Evolutionary conservation across 345 rosid genomes (phyloP), one percentile per base, ranked within the genome.

Genomic region (Boechera divaricarpa): DNA sequence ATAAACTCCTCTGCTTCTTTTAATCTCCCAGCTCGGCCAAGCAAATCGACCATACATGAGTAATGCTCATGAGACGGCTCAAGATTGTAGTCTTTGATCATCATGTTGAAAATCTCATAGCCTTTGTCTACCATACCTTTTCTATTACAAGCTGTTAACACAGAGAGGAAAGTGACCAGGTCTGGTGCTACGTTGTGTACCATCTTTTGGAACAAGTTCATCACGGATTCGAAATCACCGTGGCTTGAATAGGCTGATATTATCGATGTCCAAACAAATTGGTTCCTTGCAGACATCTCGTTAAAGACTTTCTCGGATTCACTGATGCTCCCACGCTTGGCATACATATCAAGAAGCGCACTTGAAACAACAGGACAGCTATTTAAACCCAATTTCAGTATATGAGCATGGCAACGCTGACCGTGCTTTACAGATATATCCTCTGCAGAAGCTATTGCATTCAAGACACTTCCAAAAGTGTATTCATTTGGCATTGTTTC

Each of bases 321-420:
- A 9, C 44, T 63, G 63, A 91, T 88, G 85, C 87, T 88, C 64
- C 98, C 97, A 7, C 96, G 92, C 87, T 91, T 94, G 16, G 94
- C 97, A 41, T 91, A 91, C 98, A 94, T 94, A 76, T 94, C 94
- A 28, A 94, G 96, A 48, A 91, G 94, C 48, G 96, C 92, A 60
- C 89, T 79, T 32, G 90, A 90, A 63, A 94, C 86, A 35, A 91
- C 75, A 10, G 90, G 90, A 63, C 91, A 82, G 1, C 77, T 74
- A 78, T 82, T 74, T 6, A 87, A 69, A 51, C 96, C 98, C 16
- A 83, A 79, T 77, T 90, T 94, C 72, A 86, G 74, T 26, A 91
- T 62, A 29, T 82, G 82, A 44, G 92, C 85, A 76, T 88, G 98
- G 87, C 98, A 91, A 49, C 73, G 77, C 49, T 90, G 91, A 15